Conservation (phyloP, 2,329 filamentous ascomycete genomes). For the Anthostomella pinea region DNA sequence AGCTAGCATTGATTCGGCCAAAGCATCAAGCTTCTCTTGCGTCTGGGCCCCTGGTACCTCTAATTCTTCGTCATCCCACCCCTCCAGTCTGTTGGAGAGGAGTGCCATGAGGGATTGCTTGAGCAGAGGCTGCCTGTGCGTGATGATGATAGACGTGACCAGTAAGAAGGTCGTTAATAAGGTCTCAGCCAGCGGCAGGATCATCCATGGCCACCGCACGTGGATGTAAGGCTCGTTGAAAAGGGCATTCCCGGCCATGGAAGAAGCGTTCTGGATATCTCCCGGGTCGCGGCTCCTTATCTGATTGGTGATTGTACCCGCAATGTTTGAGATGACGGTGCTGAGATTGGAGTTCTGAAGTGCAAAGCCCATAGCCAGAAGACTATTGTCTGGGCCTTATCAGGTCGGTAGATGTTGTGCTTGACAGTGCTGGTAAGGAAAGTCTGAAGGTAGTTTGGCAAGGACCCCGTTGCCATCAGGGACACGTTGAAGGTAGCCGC, state of each 20-base stretch:
- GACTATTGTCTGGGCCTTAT: no score
- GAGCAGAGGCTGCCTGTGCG: constrained; percentile 15
- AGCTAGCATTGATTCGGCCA: constrained; percentile 10
- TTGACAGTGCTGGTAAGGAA: constrained; percentile 6
- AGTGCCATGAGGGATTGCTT: constrained; percentile 14
- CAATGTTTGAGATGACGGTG: constrained; percentile 6
- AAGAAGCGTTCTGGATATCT: constrained; percentile 15
- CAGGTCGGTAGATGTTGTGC: constrained; percentile 3
- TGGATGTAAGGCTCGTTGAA: constrained; percentile 19
- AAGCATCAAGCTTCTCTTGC: constrained; percentile 10
- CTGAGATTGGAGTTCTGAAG: constrained; percentile 11
- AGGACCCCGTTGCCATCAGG: not conserved
- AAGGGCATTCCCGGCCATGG: constrained; percentile 5
- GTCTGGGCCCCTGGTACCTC: constrained; percentile 7
- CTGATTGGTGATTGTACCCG: constrained; percentile 12
- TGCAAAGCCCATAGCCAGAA: no score
- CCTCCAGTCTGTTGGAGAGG: constrained; percentile 10
- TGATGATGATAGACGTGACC: constrained; percentile 8
- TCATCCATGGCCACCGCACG: constrained; percentile 15
- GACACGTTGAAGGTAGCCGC: constrained; percentile 9
- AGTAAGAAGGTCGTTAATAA: constrained; percentile 12
- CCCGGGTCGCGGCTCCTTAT: constrained; percentile 12
- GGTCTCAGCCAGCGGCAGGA: constrained; percentile 14
- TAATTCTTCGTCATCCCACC: constrained; percentile 14
- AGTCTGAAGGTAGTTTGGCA: constrained; percentile 5